Evolutionary conservation across 2,329 filamentous ascomycete genomes (phyloP).

Genomic region (Acrodontium crateriforme): DNA sequence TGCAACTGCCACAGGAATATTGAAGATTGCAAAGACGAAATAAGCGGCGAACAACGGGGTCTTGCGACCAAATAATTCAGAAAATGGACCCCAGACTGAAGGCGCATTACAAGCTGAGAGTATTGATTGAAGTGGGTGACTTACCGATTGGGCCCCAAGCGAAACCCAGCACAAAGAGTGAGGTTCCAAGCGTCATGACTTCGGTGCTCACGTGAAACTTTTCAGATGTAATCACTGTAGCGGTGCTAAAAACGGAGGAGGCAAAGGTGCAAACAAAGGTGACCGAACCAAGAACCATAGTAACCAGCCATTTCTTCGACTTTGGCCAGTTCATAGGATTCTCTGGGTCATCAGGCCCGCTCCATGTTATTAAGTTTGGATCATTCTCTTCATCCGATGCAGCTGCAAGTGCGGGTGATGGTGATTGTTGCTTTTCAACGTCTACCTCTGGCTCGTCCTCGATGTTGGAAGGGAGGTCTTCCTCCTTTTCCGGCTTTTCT

Average conservation of each 20-base stretch:
- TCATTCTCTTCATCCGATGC: not conserved
- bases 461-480: too few relatives aligned
- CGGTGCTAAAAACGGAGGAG: constrained; percentile 29
- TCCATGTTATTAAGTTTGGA: not conserved
- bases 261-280: constrained; percentile 45
- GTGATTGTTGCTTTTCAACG: too few relatives aligned
- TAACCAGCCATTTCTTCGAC: constrained; percentile 29
- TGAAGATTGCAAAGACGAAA: constrained; percentile 37
- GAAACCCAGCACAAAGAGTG: constrained; percentile 32
- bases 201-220: constrained; percentile 36
- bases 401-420: too few relatives aligned
- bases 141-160: constrained; percentile 48
- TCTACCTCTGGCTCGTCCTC: too few relatives aligned
- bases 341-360: constrained; percentile 32
- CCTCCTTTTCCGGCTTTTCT: too few relatives aligned
- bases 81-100: constrained; percentile 19
- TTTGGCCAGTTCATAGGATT: constrained; percentile 36
- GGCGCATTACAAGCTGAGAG: constrained; percentile 26
- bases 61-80: constrained; percentile 43
- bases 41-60: constrained; percentile 38
- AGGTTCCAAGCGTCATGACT: constrained; percentile 23
- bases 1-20: constrained; percentile 42
- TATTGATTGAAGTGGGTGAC: constrained; percentile 43
- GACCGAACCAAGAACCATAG: constrained; percentile 30
- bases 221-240: constrained; percentile 27